A percentile compares a stretch with the other conserved stretches of the same genome.
Conservation (phyloP, 1,284 basidiomycete species). For the Rhodotorula sp. region DNA sequence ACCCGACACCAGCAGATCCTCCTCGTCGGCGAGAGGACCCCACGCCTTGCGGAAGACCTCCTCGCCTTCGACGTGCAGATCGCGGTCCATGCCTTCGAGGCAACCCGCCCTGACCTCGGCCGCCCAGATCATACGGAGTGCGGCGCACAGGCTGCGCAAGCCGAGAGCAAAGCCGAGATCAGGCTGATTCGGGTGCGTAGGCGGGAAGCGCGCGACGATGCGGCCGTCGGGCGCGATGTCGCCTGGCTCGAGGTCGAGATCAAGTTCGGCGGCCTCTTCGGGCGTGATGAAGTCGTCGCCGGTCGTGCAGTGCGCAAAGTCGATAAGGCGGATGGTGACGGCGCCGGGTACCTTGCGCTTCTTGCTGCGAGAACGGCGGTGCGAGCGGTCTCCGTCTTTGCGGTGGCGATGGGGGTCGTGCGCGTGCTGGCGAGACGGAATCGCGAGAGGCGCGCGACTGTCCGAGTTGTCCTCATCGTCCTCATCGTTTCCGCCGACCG, state of each 20-base stretch:
- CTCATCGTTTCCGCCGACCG: conserved; percentile 23
- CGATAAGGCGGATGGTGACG: conserved; percentile 92
- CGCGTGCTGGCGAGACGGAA: conserved; percentile 6
- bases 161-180: conserved; percentile 94
- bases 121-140: conserved; percentile 78
- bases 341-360: conserved; percentile 60
- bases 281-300: conserved; percentile 75
- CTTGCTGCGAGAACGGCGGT: conserved; percentile 22
- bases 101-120: conserved; percentile 56
- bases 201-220: conserved; percentile 65
- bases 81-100: conserved; percentile 19
- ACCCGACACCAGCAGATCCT: too few species aligned
- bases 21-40: conserved; percentile 33
- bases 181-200: conserved; percentile 80
- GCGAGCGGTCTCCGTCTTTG: not conserved
- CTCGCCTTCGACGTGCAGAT: conserved; percentile 38
- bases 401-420: conserved; percentile 38
- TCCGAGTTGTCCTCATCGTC: conserved; percentile 21
- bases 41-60: conserved; percentile 49
- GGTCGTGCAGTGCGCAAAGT: conserved; percentile 98
- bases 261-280: conserved; percentile 67
- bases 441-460: not conserved
- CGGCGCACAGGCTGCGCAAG: conserved; percentile 71
- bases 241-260: conserved; percentile 25
- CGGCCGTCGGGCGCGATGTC: conserved; percentile 34